Evolutionary conservation across 148 eudicot species (phyloP), one percentile per base, ranked within the genome.

Genomic region (Nepenthes mirabilis): DNA sequence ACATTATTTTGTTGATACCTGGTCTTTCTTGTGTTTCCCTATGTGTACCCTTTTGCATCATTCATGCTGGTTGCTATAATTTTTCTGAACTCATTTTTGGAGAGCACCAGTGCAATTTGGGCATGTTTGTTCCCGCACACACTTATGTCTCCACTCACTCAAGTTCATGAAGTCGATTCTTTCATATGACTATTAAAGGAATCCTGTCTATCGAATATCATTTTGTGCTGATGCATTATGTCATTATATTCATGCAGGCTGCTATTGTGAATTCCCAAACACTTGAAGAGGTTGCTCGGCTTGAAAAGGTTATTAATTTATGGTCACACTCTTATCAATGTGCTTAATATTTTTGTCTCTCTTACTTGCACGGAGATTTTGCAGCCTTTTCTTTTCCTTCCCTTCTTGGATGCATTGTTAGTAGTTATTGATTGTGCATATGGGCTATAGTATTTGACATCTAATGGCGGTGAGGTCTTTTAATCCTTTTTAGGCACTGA

Each of bases 211-310:
- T 23, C 23, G 23, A 23, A 23, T 23, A 23, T 23, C 23, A 23
- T 23, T 53, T 53, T 53, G 56, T 13, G 32, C 23, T 8, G 2
- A 11, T 6, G 9, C 7, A 53, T n/a, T 33, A 33, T 1, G 35
- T 55, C 14, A 32, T 33, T 33, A 10, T 55, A 7, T 10, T 32
- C 58, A 13, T 33, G 86, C 86, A 94, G 99, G 97, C 99, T 80
- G 99, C 99, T 55, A 94, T 94, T 60, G 91, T 82, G 65, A 94
- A 86, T 63, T 82, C 99, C 40, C 99, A 94, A 79, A 94, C 99
- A 7, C 97, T 89, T 71, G 99, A 94, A 72, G 99, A 94, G 82
- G 99, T 94, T 64, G 95, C 99, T 49, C 84, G 95, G 74, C 99
- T 94, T 68, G 99, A 89, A 68, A 78, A 94, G 99, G 99, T 94